phyloP scores from a whole-genome alignment of 2,329 filamentous ascomycete species.

The Cercospora sp. region DNA sequence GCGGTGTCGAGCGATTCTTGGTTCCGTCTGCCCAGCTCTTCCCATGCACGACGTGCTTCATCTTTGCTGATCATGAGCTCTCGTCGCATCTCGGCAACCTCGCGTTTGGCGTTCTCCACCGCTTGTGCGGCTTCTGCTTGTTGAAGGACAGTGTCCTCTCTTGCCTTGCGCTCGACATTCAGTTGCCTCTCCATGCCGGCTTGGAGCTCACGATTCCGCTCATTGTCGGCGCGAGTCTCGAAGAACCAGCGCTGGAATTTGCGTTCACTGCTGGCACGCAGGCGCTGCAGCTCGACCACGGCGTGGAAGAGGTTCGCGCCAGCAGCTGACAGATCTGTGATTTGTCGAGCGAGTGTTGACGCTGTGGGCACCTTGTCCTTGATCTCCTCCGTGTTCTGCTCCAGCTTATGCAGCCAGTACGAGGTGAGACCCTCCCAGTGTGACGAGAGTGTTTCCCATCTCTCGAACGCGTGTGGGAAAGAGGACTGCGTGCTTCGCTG shows the following conservation, averaged over 20 bases:
- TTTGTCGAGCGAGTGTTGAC: conserved; percentile 86
- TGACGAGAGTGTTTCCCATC: conserved; percentile 94
- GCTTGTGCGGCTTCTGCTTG: conserved; percentile 34
- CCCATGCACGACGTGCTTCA: conserved; percentile 93
- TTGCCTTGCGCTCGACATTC: conserved; percentile 70
- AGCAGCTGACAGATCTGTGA: conserved; percentile 94
- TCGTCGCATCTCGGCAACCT: conserved; percentile 82
- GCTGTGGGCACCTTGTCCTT: conserved; percentile 74
- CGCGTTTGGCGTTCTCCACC: conserved; percentile 34
- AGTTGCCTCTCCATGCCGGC: conserved; percentile 75
- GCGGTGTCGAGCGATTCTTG: conserved; percentile 90
- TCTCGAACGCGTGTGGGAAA: conserved; percentile 95
- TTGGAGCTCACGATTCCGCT: conserved; percentile 78
- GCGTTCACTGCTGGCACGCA: conserved; percentile 91
- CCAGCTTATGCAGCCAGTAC: conserved; percentile 92
- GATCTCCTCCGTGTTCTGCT: conserved; percentile 86
- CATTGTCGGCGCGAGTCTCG: conserved; percentile 85
- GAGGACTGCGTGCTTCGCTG: conserved; percentile 55
- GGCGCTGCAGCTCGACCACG: conserved; percentile 89
- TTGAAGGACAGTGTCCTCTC: conserved; percentile 61
- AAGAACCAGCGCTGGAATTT: conserved; percentile 99
- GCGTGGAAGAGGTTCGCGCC: conserved; percentile 97
- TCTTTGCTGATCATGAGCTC: conserved; percentile 95
- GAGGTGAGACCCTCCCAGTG: conserved; percentile 98
- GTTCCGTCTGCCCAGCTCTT: conserved; percentile 89